These are phyloP conservation scores for Conringia planisiliqua DNA, from an alignment of 345 rosid species.

Conservation along the genomic window DNA sequence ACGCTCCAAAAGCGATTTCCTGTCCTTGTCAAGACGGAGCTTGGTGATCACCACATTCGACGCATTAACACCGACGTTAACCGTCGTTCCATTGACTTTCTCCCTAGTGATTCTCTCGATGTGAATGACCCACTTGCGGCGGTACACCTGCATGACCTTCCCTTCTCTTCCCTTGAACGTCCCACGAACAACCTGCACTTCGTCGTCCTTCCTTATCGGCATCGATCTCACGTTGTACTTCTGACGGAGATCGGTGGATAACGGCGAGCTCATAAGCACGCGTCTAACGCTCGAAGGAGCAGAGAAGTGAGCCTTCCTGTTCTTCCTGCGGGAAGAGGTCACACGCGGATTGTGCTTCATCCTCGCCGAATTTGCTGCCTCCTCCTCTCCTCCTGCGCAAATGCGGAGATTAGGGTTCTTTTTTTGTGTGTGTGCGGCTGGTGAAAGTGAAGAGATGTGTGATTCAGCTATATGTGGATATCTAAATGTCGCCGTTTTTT, in stretches of 20 bases:
- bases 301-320: slow-evolving; percentile 65
- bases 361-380: background rate
- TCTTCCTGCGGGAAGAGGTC: slow-evolving; percentile 66
- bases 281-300: slow-evolving; percentile 69
- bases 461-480: background rate
- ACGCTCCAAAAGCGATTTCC: slow-evolving; percentile 57
- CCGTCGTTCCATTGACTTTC: slow-evolving; percentile 71
- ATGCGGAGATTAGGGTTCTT: slow-evolving; percentile 16
- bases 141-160: slow-evolving; percentile 63
- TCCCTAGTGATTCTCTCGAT: slow-evolving; percentile 68
- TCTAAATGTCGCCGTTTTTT: background rate
- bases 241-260: slow-evolving; percentile 56
- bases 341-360: slow-evolving; percentile 74
- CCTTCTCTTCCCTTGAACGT: slow-evolving; percentile 75
- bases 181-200: slow-evolving; percentile 63
- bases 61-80: slow-evolving; percentile 61
- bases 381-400: background rate
- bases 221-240: slow-evolving; percentile 68
- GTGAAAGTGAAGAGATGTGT: background rate
- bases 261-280: slow-evolving; percentile 60
- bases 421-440: background rate
- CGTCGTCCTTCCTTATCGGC: slow-evolving; percentile 74
- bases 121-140: slow-evolving; percentile 75
- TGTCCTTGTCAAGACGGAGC: slow-evolving; percentile 66
- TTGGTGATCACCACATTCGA: slow-evolving; percentile 64